These are phyloP conservation scores for Cetradonia linearis DNA, from an alignment of 495 filamentous ascomycete species.

Conservation along the genomic window DNA sequence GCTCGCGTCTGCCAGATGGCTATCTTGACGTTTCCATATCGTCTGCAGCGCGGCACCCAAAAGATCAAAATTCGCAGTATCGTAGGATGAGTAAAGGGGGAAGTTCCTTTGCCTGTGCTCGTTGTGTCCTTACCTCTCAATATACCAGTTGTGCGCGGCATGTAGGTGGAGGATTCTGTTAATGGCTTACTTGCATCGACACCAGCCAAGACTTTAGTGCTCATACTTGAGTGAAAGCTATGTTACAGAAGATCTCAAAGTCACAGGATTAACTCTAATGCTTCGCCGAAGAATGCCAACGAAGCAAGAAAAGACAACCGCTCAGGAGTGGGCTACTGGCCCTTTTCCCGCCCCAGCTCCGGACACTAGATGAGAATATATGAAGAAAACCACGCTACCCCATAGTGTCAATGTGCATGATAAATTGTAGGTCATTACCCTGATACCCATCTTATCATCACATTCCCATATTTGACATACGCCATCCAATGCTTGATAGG, in stretches of 20 bases:
- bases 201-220: not conserved
- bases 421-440: not conserved
- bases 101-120: not conserved
- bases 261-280: not conserved
- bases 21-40: not conserved
- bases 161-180: not conserved
- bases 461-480: conserved; percentile 9
- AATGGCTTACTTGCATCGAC: not conserved
- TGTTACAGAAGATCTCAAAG: conserved; percentile 9
- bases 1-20: not conserved
- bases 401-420: conserved; percentile 1
- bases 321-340: not conserved
- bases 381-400: conserved; percentile 1
- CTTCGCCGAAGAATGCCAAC: conserved; percentile 5
- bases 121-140: not conserved
- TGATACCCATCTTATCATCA: conserved; percentile 5
- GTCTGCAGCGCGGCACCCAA: not conserved
- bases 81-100: not conserved
- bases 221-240: not conserved
- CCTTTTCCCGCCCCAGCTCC: not conserved
- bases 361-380: not conserved
- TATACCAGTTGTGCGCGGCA: not conserved
- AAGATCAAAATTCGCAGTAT: not conserved
- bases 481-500: conserved; percentile 14
- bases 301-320: conserved; percentile 7